A percentile compares a stretch with the other conserved stretches of the same genome.
These are phyloP conservation scores for Blastobotrys attinorum DNA, from an alignment of 805 yeast genomes.

Conservation along the genomic window DNA sequence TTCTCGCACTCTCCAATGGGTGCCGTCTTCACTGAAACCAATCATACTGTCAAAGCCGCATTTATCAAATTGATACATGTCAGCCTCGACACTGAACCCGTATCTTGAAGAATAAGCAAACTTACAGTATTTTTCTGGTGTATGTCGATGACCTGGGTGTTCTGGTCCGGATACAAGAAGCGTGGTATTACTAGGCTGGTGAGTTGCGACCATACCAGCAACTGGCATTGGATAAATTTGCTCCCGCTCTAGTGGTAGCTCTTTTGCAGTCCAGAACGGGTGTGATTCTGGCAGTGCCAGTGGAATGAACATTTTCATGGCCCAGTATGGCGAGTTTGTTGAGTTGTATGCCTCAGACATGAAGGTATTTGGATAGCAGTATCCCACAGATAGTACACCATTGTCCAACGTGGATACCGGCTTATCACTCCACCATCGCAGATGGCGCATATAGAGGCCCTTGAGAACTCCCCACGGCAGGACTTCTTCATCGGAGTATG, in stretches of 20 bases:
- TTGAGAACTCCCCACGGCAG: slow-evolving; percentile 20
- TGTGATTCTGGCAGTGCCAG: slow-evolving; percentile 17
- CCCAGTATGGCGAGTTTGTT: slow-evolving; percentile 23
- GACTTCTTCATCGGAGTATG: slow-evolving; percentile 12
- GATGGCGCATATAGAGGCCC: slow-evolving; percentile 17
- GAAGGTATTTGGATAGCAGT: slow-evolving; percentile 20
- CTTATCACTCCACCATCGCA: slow-evolving; percentile 22
- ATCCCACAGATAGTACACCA: slow-evolving; percentile 20
- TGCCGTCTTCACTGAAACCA: slow-evolving; percentile 17
- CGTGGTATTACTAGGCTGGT: slow-evolving; percentile 6
- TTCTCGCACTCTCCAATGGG: slow-evolving; percentile 12
- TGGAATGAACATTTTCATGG: slow-evolving; percentile 17
- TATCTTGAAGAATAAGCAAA: slow-evolving; percentile 21
- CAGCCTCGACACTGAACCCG: slow-evolving; percentile 18
- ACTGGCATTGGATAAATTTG: slow-evolving; percentile 2
- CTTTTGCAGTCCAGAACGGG: slow-evolving; percentile 19
- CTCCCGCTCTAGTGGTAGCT: slow-evolving; percentile 5
- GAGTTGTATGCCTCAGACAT: slow-evolving; percentile 22
- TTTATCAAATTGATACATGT: slow-evolving; percentile 6
- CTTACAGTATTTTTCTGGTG: slow-evolving; percentile 20
- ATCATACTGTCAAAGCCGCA: slow-evolving; percentile 18
- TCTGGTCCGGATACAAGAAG: slow-evolving; percentile 12
- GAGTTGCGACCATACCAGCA: slow-evolving; percentile 14
- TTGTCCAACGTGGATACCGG: slow-evolving; percentile 17
- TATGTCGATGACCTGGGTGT: slow-evolving; percentile 4